These are phyloP conservation scores for Neocatenulostroma microsporum DNA, from an alignment of 2,329 filamentous ascomycete genomes.

Conservation along the genomic window DNA sequence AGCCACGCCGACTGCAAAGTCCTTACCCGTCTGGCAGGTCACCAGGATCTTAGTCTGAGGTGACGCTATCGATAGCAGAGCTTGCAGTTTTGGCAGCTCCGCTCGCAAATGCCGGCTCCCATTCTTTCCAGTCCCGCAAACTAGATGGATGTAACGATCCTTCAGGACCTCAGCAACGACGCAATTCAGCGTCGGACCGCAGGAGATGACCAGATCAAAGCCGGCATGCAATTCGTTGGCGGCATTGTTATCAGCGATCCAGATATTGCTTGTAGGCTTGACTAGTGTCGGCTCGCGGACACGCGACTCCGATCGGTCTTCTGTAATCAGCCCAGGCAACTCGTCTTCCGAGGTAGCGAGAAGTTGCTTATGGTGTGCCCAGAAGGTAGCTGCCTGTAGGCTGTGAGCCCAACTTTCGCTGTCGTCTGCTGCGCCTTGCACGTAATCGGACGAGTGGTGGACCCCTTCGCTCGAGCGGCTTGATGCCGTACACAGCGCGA, in stretches of 20 bases:
- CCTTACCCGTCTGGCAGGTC: constrained; percentile 68
- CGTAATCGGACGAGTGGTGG: constrained; percentile 62
- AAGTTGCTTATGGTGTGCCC: constrained; percentile 57
- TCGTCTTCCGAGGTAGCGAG: constrained; percentile 60
- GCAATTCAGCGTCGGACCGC: constrained; percentile 35
- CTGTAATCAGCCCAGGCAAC: constrained; percentile 47
- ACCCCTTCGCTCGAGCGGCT: constrained; percentile 63
- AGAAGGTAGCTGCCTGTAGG: constrained; percentile 71
- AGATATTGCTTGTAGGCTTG: constrained; percentile 34
- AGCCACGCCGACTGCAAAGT: constrained; percentile 69
- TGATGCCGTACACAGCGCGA: constrained; percentile 83
- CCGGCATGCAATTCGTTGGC: constrained; percentile 30
- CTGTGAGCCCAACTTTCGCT: constrained; percentile 86
- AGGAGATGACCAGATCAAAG: constrained; percentile 37
- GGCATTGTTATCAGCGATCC: constrained; percentile 34
- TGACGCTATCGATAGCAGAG: constrained; percentile 3
- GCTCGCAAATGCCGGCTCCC: constrained; percentile 76
- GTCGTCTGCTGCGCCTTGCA: constrained; percentile 93
- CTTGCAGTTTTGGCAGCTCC: constrained; percentile 53
- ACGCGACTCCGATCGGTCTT: too few species aligned
- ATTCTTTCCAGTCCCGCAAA: constrained; percentile 63
- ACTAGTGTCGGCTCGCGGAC: constrained; percentile 31
- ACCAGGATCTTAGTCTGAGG: constrained; percentile 41
- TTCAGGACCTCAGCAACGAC: constrained; percentile 28
- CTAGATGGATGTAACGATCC: constrained; percentile 48